Percentiles rank a stretch among this genome's conserved stretches.
phyloP scores from a whole-genome alignment of 2,329 filamentous ascomycete species.

The Pseudocercospora fijiensis region DNA sequence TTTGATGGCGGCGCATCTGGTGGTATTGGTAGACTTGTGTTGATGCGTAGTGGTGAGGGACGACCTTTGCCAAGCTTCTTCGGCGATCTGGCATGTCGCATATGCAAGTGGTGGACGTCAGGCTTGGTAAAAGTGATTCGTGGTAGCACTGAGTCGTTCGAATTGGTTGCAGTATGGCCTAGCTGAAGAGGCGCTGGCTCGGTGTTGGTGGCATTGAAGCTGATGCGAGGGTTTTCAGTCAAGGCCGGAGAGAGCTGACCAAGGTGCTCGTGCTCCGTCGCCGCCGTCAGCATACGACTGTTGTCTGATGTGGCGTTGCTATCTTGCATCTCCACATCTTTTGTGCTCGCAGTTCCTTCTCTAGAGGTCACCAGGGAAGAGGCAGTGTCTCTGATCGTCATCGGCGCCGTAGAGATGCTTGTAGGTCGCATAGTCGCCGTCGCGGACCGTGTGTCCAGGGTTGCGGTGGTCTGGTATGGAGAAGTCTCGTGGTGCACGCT shows the following conservation, averaged over 20 bases:
- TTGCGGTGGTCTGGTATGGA: constrained; percentile 18
- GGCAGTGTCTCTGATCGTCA: constrained; percentile 17
- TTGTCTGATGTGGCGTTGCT: not conserved
- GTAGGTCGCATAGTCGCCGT: constrained; percentile 17
- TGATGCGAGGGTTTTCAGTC: not conserved
- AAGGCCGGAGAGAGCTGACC: not conserved
- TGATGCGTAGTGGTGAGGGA: constrained; percentile 30
- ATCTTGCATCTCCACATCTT: constrained; percentile 6
- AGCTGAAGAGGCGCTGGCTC: not conserved
- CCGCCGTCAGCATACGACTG: too few relatives aligned
- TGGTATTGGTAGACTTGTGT: constrained; percentile 12
- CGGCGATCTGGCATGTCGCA: constrained; percentile 31
- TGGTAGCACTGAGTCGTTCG: not conserved
- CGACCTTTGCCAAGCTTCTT: constrained; percentile 32
- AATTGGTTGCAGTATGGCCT: not conserved
- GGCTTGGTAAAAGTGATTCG: constrained; percentile 1
- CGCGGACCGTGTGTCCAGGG: constrained; percentile 18
- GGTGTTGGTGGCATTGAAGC: not conserved
- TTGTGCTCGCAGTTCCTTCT: not conserved
- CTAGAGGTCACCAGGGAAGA: constrained; percentile 5
- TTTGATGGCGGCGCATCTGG: constrained; percentile 18
- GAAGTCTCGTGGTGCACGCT: constrained; percentile 22
- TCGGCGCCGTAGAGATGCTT: constrained; percentile 25
- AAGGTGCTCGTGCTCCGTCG: not conserved
- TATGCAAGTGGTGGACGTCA: constrained; percentile 25